Base-by-base conservation (phyloP, 1,139 yeast genomes). In the Candida sanyaensis region DNA sequence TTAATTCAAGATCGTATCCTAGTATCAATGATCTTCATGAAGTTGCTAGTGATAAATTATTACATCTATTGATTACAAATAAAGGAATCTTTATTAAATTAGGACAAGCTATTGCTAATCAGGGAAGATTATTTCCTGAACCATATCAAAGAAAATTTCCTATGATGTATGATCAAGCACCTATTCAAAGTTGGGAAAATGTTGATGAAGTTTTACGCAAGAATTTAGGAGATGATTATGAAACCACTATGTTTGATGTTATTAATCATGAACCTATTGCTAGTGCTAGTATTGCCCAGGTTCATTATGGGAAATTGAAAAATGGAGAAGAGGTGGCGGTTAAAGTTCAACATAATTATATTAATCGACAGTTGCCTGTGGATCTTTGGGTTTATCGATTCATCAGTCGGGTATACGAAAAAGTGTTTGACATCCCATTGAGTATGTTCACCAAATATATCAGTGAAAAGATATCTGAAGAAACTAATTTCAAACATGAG, bases 41-140 rank as follows among this genome's bases (percentile, higher is more conserved):
- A 50, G 64, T 80, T 27, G 80, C 83, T 29, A 81, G 93, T 3
- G 78, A 80, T 41, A 64, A 81, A 42, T 63, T 88, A 36, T 74
- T 80, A 54, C 64, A 77, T 40, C 64, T 87, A 57, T 62, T 88
- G 49, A 65, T 70, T 51, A 63, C 65, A 4, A 88, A 88, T 60
- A 84, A 83, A 58, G 95, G 96, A 0, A 71, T 88, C 17, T 88
- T 85, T 60, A 84, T 88, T 59, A 88, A 88, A 63, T 64, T 86
- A 56, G 92, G 92, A 36, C 92, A 86, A 68, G 85, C 88, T 34
- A 78, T 86, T 37, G 91, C 91, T 13, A 80, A 86, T 57, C 91
- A 86, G 58, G 86, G 88, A 1, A 68, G 77, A 11, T 70, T 85
- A 52, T 81, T 88, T 57, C 96, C 96, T 1, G 63, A 71, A 30